A percentile compares a stretch with the other conserved stretches of the same genome.
Conservation (phyloP, 2,329 filamentous ascomycete genomes). For the Cadophora sp. region DNA sequence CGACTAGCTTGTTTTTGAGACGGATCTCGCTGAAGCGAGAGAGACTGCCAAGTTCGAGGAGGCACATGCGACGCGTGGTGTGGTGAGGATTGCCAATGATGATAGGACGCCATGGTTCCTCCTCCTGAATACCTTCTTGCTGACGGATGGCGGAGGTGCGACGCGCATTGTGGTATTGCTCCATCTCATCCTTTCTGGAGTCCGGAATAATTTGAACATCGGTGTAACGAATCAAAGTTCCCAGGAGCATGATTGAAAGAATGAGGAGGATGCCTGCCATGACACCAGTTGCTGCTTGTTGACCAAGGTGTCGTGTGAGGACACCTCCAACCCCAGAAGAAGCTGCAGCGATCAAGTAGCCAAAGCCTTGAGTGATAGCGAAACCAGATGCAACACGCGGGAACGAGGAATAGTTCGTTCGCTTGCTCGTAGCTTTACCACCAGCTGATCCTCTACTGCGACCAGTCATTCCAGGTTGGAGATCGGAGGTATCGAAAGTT, state of each 20-base stretch:
- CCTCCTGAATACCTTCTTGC: constrained; percentile 40
- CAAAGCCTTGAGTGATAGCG: constrained; percentile 72
- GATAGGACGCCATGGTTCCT: constrained; percentile 68
- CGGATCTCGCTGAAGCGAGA: constrained; percentile 78
- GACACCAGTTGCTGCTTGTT: constrained; percentile 71
- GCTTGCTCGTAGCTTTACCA: constrained; percentile 51
- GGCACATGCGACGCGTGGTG: constrained; percentile 71
- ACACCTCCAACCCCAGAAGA: constrained; percentile 73
- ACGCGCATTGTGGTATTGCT: constrained; percentile 57
- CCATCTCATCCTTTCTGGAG: constrained; percentile 62
- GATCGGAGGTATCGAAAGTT: constrained; percentile 80
- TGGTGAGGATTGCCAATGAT: constrained; percentile 76
- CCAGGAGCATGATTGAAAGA: constrained; percentile 67
- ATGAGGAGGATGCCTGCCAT: constrained; percentile 71
- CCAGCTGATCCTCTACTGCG: constrained; percentile 56
- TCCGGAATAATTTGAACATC: constrained; percentile 73
- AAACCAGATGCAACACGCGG: constrained; percentile 76
- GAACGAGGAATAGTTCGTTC: constrained; percentile 78
- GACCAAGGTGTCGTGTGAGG: constrained; percentile 69
- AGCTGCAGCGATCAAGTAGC: constrained; percentile 72
- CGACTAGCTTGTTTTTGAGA: constrained; percentile 63
- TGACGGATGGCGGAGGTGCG: constrained; percentile 54
- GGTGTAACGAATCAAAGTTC: constrained; percentile 69
- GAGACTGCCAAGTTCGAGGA: constrained; percentile 72
- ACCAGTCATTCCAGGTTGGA: constrained; percentile 74